Evolutionary conservation across 2,329 filamentous ascomycete genomes (phyloP), one percentile per base, ranked within the genome.

Genomic region (Cladosporium velox): DNA sequence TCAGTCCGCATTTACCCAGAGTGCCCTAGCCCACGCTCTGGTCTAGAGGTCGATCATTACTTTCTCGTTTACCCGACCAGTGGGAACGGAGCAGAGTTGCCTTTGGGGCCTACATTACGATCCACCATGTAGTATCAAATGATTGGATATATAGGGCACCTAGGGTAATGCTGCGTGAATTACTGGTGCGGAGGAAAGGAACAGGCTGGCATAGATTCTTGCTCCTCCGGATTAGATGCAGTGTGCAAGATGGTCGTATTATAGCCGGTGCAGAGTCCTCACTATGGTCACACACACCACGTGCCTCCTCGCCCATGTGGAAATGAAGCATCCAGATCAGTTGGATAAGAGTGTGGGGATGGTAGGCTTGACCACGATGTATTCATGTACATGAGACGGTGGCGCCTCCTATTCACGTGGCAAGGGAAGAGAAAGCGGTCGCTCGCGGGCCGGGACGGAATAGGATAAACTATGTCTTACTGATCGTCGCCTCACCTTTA

Each of bases 1-100:
- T 7, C n/a, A 14, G 55, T 58, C 55, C 55, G 55, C 34, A 58
- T 58, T 58, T 41, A 58, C 14, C 55, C 55, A 58, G 55, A 58
- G 34, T 58, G 32, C 55, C 12, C 24, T 58, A 58, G n/a, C 14
- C 24, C 41, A 47, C 41, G 41, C 41, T 47, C 41, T 47, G 41
- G 41, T 47, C 41, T 47, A 47, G n/a, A 47, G 41, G n/a, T 47
- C 41, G 41, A 47, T 47, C 41, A 21, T 12, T 4, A 21, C 41
- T 47, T 21, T 21, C 3, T 47, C 41, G 41, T 47, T 47, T 47
- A 47, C n/a, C 41, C 41, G 41, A 21, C 41, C 41, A 47, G 41
- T 47, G 41, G 41, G 41, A 47, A 47, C 41, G 41, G 41, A 47
- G 41, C 41, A 47, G 41, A 47, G n/a, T 7, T 12, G 14, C 1